Evolutionary conservation across 768 basidiomycete species (phyloP), one percentile per base, ranked within the genome.

Genomic region (Agaricus blazei): DNA sequence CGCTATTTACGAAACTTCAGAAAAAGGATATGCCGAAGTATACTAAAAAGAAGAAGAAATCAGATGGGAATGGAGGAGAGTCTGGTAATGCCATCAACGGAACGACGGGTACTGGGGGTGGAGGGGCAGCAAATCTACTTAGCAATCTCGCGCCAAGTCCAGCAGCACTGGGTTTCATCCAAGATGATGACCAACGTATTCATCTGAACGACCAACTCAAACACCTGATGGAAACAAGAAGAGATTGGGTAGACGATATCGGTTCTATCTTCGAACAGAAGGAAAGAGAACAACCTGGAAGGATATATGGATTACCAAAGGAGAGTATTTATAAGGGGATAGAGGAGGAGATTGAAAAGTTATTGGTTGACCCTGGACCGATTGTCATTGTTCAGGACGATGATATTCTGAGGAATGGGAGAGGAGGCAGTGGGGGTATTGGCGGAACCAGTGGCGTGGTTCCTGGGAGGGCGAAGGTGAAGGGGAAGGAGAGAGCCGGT

Each of bases 11-110:
- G 51, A 93, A 89, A 68, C 77, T 94, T 46, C 87, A 91, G 74
- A 87, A 89, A 74, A 92, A 88, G 68, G 87, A 88, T 52, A 79
- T 70, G 3, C 84, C 85, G 11, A 93, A 92, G 69, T 70, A 80
- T 14, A 82, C 80, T 68, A 89, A 88, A 80, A 90, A 87, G 73
- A 92, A 90, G 74, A 89, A 82, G 76, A 80, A 70, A 65, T 61
- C 61, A 44, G 68, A 68, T 1, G 68, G 68, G 0, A 68, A 68
- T 1, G 68, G 68, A 0, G 60, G 58, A 7, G 57, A 62, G 9
- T 60, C 59, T 1, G 60, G 51, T 3, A 64, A 63, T 3, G 63
- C 65, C 0, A 65, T 62, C 3, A 65, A 63, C 3, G 60, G 59
- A 9, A 68, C 64, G 51, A 69, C 70, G 26, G 70, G 67, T n/a